Percentiles rank a stretch among this genome's conserved stretches.
Conservation (phyloP, 208 protist species). For the Acanthamoeba castellanii region DNA sequence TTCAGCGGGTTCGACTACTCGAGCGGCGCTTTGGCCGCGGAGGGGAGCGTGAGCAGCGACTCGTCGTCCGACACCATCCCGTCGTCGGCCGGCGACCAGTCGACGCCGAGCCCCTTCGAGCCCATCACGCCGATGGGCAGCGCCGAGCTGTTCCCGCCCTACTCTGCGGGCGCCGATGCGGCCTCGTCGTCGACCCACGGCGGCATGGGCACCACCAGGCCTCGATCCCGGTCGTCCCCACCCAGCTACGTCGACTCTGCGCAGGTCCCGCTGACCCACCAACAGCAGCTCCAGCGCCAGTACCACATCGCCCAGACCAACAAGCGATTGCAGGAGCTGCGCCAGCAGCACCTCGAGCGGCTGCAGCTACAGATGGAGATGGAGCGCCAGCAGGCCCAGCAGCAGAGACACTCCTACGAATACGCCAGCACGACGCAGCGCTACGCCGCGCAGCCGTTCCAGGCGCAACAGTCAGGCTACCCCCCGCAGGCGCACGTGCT, state of each 20-base stretch:
- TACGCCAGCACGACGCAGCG: not conserved
- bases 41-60: not conserved
- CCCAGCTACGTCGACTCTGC: not conserved
- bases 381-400: not conserved
- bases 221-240: not conserved
- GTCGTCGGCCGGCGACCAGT: not conserved
- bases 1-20: slow-evolving; percentile 24
- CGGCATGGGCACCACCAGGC: not conserved
- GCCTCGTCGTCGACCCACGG: not conserved
- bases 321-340: slow-evolving; percentile 46
- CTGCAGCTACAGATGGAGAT: not conserved
- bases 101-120: not conserved
- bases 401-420: slow-evolving; percentile 5
- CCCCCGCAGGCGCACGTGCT: not conserved
- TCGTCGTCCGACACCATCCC: slow-evolving; percentile 21
- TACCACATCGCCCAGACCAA: slow-evolving; percentile 45
- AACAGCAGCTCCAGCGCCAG: slow-evolving; percentile 32
- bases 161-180: not conserved
- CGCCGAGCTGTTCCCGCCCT: not conserved
- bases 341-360: slow-evolving; percentile 35
- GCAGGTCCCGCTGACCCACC: not conserved
- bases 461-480: too few species aligned
- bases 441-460: not conserved
- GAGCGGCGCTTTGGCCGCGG: not conserved
- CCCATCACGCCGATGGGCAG: not conserved